Evolutionary conservation across 345 rosid genomes (phyloP).

Genomic region (Eucalyptus virginea): DNA sequence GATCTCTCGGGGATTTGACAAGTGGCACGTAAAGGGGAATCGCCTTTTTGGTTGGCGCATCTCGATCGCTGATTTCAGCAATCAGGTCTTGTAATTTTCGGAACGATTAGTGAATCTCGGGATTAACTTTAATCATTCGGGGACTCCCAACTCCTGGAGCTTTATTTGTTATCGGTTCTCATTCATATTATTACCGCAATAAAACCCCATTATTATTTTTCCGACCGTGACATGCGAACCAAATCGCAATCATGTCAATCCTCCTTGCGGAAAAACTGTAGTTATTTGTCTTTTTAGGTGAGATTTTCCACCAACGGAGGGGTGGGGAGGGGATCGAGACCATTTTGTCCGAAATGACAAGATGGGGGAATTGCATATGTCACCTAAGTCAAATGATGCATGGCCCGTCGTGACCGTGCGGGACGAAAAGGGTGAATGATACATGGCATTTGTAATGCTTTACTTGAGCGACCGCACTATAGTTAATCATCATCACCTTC

Average conservation of each 20-base stretch:
- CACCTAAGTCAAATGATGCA: not conserved
- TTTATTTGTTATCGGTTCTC: constrained; percentile 9
- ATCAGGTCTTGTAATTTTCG: not conserved
- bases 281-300: constrained; percentile 6
- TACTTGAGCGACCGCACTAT: not conserved
- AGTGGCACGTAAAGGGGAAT: not conserved
- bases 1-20: not conserved
- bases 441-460: not conserved
- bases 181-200: constrained; percentile 13
- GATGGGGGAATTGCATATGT: not conserved
- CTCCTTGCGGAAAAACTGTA: not conserved
- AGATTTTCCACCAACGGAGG: not conserved
- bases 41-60: not conserved
- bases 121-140: not conserved
- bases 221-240: constrained; percentile 26
- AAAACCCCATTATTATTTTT: constrained; percentile 2
- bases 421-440: not conserved
- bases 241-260: constrained; percentile 16
- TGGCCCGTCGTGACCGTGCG: not conserved
- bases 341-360: not conserved
- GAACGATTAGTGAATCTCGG: not conserved
- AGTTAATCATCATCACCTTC: not conserved
- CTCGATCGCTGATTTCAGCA: not conserved
- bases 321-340: not conserved
- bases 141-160: not conserved